Evolutionary conservation across 192 early-diverging fungal genomes (phyloP).

Genomic region (Podila minutissima): DNA sequence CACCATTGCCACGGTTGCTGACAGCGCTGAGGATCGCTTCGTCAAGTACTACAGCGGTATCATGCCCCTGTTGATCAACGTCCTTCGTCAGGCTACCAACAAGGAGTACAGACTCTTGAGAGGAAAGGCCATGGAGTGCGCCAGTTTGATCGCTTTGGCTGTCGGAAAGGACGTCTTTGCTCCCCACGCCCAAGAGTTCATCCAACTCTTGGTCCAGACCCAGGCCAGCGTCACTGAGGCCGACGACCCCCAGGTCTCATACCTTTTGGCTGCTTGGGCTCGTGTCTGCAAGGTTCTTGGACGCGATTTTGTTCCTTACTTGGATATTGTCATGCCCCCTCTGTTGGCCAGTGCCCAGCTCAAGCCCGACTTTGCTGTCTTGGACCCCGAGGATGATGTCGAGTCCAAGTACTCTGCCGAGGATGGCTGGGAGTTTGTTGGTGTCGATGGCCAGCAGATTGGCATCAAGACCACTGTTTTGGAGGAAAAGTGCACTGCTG

Average conservation of each 20-base stretch:
- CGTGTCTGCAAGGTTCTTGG: constrained; percentile 96
- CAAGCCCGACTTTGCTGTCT: constrained; percentile 91
- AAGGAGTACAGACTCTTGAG: constrained; percentile 91
- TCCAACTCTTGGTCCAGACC: constrained; percentile 79
- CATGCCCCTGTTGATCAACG: constrained; percentile 94
- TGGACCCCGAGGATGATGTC: constrained; percentile 82
- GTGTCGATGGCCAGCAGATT: constrained; percentile 88
- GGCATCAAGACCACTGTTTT: constrained; percentile 94
- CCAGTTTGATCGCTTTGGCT: constrained; percentile 89
- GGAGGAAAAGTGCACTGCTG: constrained; percentile 97
- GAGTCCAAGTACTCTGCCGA: constrained; percentile 91
- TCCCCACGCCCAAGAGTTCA: constrained; percentile 80
- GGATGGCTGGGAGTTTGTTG: constrained; percentile 98
- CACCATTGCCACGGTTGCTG: constrained; percentile 95
- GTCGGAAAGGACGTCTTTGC: constrained; percentile 91
- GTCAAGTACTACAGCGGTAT: constrained; percentile 90
- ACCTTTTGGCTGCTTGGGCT: constrained; percentile 95
- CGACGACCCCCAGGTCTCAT: constrained; percentile 93
- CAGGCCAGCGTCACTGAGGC: constrained; percentile 84
- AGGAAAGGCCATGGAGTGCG: constrained; percentile 98
- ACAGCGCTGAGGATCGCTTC: constrained; percentile 90
- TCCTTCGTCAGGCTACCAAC: constrained; percentile 81
- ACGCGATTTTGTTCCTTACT: constrained; percentile 91
- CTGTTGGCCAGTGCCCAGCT: constrained; percentile 83
- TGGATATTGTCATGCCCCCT: constrained; percentile 92